Evolutionary conservation across 495 filamentous ascomycete genomes (phyloP).

Genomic region (Aspergillus haitiensis): DNA sequence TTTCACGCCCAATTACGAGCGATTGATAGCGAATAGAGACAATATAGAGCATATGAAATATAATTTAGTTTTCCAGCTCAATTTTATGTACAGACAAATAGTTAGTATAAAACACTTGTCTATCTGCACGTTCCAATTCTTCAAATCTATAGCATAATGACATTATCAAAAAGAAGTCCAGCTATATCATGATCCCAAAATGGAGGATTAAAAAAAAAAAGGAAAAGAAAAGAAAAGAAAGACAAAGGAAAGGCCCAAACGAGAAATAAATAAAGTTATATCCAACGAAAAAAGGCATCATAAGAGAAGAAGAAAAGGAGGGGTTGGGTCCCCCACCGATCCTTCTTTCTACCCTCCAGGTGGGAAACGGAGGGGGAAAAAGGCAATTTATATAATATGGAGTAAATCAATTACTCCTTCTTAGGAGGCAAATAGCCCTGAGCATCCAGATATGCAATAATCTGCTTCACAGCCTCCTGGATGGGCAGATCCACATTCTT

Average conservation of each 20-base stretch:
- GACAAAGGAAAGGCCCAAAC: no score
- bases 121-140: constrained; percentile 16
- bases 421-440: constrained; percentile 60
- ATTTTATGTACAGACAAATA: constrained; percentile 14
- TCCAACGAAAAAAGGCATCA: no score
- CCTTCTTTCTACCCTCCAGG: not conserved
- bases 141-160: not conserved
- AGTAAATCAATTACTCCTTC: constrained; percentile 33
- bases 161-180: not conserved
- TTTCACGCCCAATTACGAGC: no score
- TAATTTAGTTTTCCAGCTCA: not conserved
- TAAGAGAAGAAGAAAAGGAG: no score
- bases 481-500: constrained; percentile 73
- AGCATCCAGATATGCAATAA: constrained; percentile 74
- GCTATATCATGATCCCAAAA: not conserved
- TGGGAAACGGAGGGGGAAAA: not conserved
- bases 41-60: constrained; percentile 1
- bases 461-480: constrained; percentile 80
- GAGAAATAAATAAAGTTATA: no score
- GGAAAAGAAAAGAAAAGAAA: no score
- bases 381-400: no score
- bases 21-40: no score
- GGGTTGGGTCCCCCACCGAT: not conserved
- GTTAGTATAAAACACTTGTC: constrained; percentile 2
- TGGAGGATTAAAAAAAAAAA: constrained; percentile 3